Percentiles rank a stretch among this genome's conserved stretches.
These are phyloP conservation scores for Rhizopus sp. DNA, from an alignment of 371 early-diverging fungal species.

Conservation along the genomic window DNA sequence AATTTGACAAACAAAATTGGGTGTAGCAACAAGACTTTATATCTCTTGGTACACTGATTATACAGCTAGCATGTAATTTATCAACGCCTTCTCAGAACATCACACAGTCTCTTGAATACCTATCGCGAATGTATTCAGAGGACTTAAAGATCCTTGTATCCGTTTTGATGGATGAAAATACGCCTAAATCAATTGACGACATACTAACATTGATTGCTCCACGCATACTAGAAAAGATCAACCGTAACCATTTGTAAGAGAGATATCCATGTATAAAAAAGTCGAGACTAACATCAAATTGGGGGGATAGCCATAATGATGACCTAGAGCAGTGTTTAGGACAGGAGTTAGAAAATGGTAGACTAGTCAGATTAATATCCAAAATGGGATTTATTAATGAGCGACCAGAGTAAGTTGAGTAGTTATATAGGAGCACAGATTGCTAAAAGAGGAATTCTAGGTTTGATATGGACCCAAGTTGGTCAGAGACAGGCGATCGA, in stretches of 20 bases:
- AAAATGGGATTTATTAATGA: slow-evolving; percentile 96
- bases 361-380: slow-evolving; percentile 79
- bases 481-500: slow-evolving; percentile 97
- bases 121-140: slow-evolving; percentile 70
- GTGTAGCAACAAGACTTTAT: slow-evolving; percentile 74
- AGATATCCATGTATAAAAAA: not conserved
- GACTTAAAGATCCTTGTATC: slow-evolving; percentile 79
- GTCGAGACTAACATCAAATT: not conserved
- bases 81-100: slow-evolving; percentile 66
- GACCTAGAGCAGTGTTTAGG: slow-evolving; percentile 75
- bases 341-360: slow-evolving; percentile 90
- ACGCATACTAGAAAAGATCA: slow-evolving; percentile 74
- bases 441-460: slow-evolving; percentile 30
- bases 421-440: not conserved
- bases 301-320: slow-evolving; percentile 65
- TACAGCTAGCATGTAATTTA: slow-evolving; percentile 71
- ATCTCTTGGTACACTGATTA: slow-evolving; percentile 82
- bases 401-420: slow-evolving; percentile 78
- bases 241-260: slow-evolving; percentile 65
- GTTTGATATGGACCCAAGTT: slow-evolving; percentile 88
- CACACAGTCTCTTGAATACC: slow-evolving; percentile 74
- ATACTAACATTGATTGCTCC: slow-evolving; percentile 81
- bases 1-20: slow-evolving; percentile 43
- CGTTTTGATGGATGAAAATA: slow-evolving; percentile 80
- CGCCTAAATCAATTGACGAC: slow-evolving; percentile 81